Evolutionary conservation across 441 rosid genomes (phyloP).

Genomic region (Omphalea diandra): DNA sequence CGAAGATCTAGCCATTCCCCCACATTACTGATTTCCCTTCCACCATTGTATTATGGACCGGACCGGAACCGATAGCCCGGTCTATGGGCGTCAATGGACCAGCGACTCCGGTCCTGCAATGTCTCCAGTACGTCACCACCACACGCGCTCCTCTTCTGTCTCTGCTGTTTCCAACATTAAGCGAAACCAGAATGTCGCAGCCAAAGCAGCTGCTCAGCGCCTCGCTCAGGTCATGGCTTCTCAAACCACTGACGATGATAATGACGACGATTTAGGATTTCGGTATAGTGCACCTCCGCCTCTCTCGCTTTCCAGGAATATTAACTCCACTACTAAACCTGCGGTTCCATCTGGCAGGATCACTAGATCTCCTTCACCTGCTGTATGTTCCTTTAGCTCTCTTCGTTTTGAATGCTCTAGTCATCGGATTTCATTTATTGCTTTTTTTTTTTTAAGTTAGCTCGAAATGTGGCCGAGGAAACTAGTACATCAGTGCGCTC

Average conservation of each 20-base stretch:
- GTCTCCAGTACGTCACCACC: conserved; percentile 61
- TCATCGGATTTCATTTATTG: conserved; percentile 13
- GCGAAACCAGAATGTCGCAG: conserved; percentile 88
- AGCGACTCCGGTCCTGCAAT: conserved; percentile 47
- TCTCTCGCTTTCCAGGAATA: conserved; percentile 46
- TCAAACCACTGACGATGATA: conserved; percentile 53
- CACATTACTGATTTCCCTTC: background rate
- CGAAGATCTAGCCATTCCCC: background rate
- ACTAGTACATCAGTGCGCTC: conserved; percentile 51
- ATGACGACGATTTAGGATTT: conserved; percentile 52
- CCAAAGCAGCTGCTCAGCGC: conserved; percentile 96
- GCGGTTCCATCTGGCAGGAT: conserved; percentile 42
- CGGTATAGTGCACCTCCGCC: conserved; percentile 92
- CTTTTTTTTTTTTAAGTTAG: conserved; percentile 50
- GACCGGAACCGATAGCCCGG: conserved; percentile 49
- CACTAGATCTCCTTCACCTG: conserved; percentile 85
- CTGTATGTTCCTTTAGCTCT: conserved; percentile 39
- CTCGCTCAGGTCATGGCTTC: conserved; percentile 97
- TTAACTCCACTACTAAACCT: conserved; percentile 14
- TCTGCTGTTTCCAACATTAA: conserved; percentile 57
- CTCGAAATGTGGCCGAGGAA: conserved; percentile 53
- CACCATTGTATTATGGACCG: conserved; percentile 46
- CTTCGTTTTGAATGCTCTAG: background rate
- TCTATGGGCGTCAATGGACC: conserved; percentile 64
- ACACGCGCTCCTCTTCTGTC: conserved; percentile 53